A percentile compares a stretch with the other conserved stretches of the same genome.
These are phyloP conservation scores for Botrytis aclada DNA, from an alignment of 2,329 filamentous ascomycete genomes.

Conservation along the genomic window DNA sequence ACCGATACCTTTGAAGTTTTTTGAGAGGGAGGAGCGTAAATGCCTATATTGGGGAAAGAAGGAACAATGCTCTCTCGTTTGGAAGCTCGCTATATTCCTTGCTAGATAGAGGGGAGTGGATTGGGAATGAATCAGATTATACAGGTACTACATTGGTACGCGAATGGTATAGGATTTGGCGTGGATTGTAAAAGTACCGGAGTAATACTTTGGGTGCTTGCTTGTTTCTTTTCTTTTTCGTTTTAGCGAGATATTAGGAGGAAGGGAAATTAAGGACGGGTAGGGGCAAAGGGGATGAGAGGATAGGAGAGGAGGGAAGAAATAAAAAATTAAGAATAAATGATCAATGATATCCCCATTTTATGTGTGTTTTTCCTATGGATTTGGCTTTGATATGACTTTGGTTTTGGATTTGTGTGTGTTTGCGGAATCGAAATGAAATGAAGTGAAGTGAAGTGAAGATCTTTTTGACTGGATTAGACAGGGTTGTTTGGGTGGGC, in stretches of 20 bases:
- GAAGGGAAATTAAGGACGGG: neutral
- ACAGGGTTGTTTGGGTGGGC: too few species aligned
- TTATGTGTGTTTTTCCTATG: neutral
- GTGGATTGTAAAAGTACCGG: neutral
- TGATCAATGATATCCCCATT: conserved; percentile 1
- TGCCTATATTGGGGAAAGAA: neutral
- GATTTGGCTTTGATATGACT: neutral
- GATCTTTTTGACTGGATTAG: too few species aligned
- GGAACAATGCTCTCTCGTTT: neutral
- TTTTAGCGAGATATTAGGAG: neutral
- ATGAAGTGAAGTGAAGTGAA: too few species aligned
- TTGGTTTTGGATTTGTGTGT: neutral
- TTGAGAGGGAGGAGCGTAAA: neutral
- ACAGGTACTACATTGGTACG: neutral
- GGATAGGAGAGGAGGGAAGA: neutral
- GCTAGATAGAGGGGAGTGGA: neutral
- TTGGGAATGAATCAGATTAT: neutral
- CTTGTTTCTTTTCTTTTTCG: neutral
- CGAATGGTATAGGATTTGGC: neutral
- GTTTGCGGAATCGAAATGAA: too few species aligned
- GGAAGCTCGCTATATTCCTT: neutral
- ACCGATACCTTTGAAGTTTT: neutral
- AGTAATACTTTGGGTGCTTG: neutral
- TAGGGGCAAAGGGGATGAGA: too few species aligned
- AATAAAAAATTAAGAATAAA: neutral